Conservation (phyloP, 192 early-diverging fungal genomes). For the Oehlia diaphana region DNA sequence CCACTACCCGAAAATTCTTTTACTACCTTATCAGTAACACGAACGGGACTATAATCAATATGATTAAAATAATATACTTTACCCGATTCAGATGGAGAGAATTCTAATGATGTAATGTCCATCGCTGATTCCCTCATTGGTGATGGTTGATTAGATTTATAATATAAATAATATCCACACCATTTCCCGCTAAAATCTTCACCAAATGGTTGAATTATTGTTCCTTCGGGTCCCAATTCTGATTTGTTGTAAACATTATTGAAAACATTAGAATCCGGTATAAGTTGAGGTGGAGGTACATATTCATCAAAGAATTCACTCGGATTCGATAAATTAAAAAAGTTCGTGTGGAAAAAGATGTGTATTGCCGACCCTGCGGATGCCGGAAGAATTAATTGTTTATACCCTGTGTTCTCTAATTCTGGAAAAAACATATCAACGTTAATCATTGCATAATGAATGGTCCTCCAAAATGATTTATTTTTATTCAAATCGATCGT, state of each 20-base stretch:
- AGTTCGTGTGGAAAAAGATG: neutral
- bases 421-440: neutral
- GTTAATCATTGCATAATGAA: neutral
- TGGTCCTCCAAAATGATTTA: neutral
- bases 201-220: neutral
- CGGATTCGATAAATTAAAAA: neutral
- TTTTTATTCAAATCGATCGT: neutral
- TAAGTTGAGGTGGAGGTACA: neutral
- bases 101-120: neutral
- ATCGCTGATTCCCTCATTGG: neutral
- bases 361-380: neutral
- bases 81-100: neutral
- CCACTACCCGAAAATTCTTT: neutral
- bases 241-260: neutral
- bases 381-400: neutral
- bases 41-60: neutral
- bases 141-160: neutral
- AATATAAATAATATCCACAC: neutral
- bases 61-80: neutral
- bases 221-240: too few species aligned
- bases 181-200: neutral
- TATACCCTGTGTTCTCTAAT: neutral
- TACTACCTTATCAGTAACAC: neutral
- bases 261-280: neutral
- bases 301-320: neutral